Evolutionary conservation across 1,284 basidiomycete species (phyloP), one percentile per base, ranked within the genome.

Genomic region (Puccinia hordei): DNA sequence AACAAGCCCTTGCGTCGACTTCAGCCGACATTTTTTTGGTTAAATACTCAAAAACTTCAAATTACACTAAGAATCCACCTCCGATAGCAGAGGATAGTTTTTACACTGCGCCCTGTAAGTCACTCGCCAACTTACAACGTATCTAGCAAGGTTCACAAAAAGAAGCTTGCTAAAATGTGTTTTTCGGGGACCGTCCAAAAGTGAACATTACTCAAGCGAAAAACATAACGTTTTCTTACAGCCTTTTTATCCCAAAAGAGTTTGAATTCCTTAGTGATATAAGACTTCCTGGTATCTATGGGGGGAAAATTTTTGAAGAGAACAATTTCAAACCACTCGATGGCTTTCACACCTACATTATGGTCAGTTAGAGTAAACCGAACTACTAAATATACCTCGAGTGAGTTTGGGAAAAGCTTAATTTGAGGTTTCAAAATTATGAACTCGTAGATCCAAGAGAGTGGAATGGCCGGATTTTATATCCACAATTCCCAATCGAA

Each of bases 201-300:
- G 66, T 51, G 30, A 49, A 49, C 49, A 69, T 51, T 44, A 49
- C 44, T 46, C 10, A 17, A 51, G 41, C 66, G 8, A 69, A 46
- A 51, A 69, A 69, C 46, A 17, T 69, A 27, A 69, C 66, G 9
- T 49, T 69, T 49, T 69, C 66, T 22, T 69, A 49, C 66, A 69
- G 27, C 3, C 44, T 69, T 33, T 69, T 69, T 17, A 49, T 69
- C 27, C 66, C 66, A 24, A 30, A 69, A 46, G 35, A 27, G 41
- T 69, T 69, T 69, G 66, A 49, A 12, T 51, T 69, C 66, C 24
- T 46, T 19, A 27, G 4, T 27, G 15, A 22, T 33, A 38, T 69
- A 19, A 49, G 49, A 49, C 66, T 69, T 51, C 66, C 66, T 19
- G 46, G 66, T 30, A 24, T 69, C 44, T 69, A 69, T 49, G 66